phyloP scores from a whole-genome alignment of 441 rosid species.

The Populus tomentosa region DNA sequence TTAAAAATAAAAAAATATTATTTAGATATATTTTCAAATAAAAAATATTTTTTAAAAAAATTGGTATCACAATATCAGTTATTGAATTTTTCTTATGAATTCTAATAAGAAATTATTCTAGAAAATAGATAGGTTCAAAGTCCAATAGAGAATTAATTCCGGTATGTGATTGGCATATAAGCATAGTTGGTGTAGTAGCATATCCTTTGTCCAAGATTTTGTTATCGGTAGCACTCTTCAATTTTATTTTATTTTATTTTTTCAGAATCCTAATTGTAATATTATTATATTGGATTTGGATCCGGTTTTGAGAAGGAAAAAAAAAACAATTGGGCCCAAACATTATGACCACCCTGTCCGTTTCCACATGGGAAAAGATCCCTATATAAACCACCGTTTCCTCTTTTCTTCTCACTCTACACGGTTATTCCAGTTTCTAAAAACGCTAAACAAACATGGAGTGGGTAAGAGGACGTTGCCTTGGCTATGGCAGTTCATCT shows the following conservation, averaged over 20 bases:
- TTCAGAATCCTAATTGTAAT: too few species aligned
- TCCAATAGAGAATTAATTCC: not conserved
- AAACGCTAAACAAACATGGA: conserved; percentile 39
- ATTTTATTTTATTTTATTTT: too few species aligned
- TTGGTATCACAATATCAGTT: too few species aligned
- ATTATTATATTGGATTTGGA: not conserved
- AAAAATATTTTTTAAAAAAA: too few species aligned
- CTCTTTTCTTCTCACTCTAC: not conserved
- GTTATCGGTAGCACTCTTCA: not conserved
- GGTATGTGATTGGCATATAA: not conserved
- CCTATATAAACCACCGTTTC: not conserved
- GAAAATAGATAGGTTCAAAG: not conserved
- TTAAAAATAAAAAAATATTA: too few species aligned
- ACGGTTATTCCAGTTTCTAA: not conserved
- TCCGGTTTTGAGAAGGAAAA: not conserved
- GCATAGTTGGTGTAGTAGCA: not conserved
- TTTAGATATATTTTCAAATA: too few species aligned
- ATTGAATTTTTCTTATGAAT: too few species aligned
- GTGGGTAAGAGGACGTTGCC: conserved; percentile 69
- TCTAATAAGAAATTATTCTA: not conserved
- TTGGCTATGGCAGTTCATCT: conserved; percentile 71
- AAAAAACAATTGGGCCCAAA: not conserved
- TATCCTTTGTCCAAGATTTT: not conserved
- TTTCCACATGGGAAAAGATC: not conserved
- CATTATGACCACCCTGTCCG: not conserved